These are phyloP conservation scores for Lactarius hatsudake DNA, from an alignment of 768 basidiomycete species.

Conservation along the genomic window DNA sequence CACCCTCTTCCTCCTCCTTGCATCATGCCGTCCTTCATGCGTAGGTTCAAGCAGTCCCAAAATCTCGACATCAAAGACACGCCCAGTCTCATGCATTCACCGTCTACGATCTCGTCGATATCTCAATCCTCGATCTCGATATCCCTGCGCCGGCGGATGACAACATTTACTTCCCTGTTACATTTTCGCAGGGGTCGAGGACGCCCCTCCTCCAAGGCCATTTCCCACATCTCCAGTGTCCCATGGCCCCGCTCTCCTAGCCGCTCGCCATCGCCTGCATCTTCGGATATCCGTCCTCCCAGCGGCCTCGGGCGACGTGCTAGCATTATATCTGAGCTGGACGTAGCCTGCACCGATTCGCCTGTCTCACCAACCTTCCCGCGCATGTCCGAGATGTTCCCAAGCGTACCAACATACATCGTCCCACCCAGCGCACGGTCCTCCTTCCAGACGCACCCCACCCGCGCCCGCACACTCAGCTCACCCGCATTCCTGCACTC, in stretches of 20 bases:
- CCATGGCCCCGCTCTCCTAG: constrained; percentile 21
- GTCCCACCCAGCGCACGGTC: background rate
- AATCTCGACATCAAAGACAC: background rate
- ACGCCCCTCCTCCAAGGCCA: background rate
- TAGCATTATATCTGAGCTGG: constrained; percentile 20
- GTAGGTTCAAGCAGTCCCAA: background rate
- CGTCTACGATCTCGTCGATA: too few relatives aligned
- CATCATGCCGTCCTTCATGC: constrained; percentile 10
- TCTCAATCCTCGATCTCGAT: too few relatives aligned
- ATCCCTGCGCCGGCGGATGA: too few relatives aligned
- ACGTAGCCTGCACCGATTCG: background rate
- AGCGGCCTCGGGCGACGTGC: constrained; percentile 29
- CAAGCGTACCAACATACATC: background rate
- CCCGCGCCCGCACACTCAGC: constrained; percentile 19
- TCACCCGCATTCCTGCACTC: constrained; percentile 16
- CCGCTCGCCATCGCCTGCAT: constrained; percentile 26
- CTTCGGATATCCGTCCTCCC: constrained; percentile 28
- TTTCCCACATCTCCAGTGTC: background rate
- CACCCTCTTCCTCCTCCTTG: background rate
- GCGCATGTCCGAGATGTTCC: background rate
- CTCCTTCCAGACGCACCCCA: background rate
- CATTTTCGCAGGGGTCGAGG: too few relatives aligned
- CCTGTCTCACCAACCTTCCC: background rate
- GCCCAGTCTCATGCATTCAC: too few relatives aligned
- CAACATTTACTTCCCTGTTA: too few relatives aligned